A percentile compares a stretch with the other conserved stretches of the same genome.
These are phyloP conservation scores for Hypoxylon sp. DNA, from an alignment of 2,329 filamentous ascomycete genomes.

Conservation along the genomic window DNA sequence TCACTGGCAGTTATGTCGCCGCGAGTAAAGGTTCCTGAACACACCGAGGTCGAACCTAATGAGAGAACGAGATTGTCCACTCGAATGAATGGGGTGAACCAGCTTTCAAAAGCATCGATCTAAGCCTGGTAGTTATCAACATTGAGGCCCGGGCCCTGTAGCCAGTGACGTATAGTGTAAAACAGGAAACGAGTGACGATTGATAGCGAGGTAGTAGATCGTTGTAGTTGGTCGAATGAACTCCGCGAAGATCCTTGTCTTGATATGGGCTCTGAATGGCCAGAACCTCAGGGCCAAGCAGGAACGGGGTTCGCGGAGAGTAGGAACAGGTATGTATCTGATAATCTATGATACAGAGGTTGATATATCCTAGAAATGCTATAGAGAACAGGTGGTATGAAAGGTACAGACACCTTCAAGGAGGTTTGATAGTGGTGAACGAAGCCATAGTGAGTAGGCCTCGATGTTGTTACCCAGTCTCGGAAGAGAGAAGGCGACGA, in stretches of 20 bases:
- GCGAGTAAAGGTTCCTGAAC: not conserved
- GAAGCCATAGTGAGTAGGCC: conserved; percentile 24
- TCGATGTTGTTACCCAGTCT: not conserved
- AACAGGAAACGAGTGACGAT: conserved; percentile 21
- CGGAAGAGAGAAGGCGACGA: not conserved
- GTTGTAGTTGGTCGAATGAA: conserved; percentile 17
- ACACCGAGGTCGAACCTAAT: not conserved
- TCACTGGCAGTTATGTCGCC: not conserved
- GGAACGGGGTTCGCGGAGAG: conserved; percentile 28
- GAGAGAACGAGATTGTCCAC: conserved; percentile 5
- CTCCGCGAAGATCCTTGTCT: conserved; percentile 34
- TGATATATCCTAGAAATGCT: conserved; percentile 35
- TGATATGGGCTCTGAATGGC: conserved; percentile 21
- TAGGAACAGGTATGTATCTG: conserved; percentile 12
- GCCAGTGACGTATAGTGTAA: conserved; percentile 26
- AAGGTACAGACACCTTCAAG: conserved; percentile 28
- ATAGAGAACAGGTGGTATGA: conserved; percentile 22
- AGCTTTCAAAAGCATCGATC: not conserved
- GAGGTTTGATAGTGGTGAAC: conserved; percentile 27
- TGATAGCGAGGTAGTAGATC: conserved; percentile 26
- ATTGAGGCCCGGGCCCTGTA: conserved; percentile 4
- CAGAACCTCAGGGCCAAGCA: conserved; percentile 29
- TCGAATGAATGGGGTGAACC: not conserved
- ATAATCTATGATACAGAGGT: conserved; percentile 22
- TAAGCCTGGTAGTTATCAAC: conserved; percentile 4